A percentile compares a stretch with the other conserved stretches of the same genome.
These are phyloP conservation scores for Calophaca sinica DNA, from an alignment of 306 rosid species.

Conservation along the genomic window DNA sequence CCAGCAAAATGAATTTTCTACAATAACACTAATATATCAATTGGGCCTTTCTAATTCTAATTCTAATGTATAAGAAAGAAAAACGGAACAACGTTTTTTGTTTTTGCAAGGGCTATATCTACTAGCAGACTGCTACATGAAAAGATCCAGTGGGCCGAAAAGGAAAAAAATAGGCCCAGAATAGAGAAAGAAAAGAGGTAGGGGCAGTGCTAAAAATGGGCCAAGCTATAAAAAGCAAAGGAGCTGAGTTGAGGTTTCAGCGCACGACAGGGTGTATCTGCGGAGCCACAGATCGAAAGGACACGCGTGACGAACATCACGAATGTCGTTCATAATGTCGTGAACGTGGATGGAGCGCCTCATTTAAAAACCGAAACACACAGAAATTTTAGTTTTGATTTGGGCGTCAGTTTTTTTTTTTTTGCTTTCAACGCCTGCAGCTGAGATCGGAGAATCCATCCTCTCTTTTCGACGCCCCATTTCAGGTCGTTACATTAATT, in stretches of 20 bases:
- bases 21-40: no score
- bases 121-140: no score
- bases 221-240: constrained; percentile 14
- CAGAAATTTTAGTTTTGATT: constrained; percentile 14
- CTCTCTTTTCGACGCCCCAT: constrained; percentile 35
- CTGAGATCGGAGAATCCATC: constrained; percentile 38
- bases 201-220: no score
- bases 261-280: constrained; percentile 1
- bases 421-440: constrained; percentile 38
- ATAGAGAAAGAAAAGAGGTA: no score
- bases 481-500: background rate
- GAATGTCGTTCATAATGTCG: constrained; percentile 38
- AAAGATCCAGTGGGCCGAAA: no score
- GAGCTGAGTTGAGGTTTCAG: constrained; percentile 9
- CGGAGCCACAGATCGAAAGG: constrained; percentile 18
- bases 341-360: background rate
- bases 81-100: no score
- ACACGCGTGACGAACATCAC: constrained; percentile 56
- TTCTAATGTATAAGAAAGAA: no score
- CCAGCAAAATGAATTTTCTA: no score
- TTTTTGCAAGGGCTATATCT: no score
- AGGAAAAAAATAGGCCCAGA: no score
- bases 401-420: no score
- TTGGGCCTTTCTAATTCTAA: no score
- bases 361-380: constrained; percentile 48